phyloP scores from a whole-genome alignment of 495 filamentous ascomycete species.

The Sporormia fimetaria region DNA sequence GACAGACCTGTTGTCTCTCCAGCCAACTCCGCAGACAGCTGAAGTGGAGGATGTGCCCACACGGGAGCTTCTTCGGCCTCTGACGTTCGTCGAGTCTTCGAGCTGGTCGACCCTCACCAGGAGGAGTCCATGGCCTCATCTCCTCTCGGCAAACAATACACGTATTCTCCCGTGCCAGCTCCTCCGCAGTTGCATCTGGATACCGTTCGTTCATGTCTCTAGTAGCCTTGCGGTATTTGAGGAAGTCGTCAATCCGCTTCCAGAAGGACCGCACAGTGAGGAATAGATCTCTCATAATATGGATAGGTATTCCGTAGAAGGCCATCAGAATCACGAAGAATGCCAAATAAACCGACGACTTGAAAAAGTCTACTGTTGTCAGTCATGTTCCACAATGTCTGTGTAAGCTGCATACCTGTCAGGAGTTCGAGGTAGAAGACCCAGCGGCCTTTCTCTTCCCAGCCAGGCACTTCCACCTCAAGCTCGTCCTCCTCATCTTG shows the following conservation, averaged over 20 bases:
- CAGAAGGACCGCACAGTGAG: conserved; percentile 85
- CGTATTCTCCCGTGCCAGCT: conserved; percentile 73
- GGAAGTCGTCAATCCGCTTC: conserved; percentile 73
- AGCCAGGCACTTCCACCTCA: conserved; percentile 87
- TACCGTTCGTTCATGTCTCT: conserved; percentile 86
- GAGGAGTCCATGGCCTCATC: conserved; percentile 61
- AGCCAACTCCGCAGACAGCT: conserved; percentile 92
- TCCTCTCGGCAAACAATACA: conserved; percentile 98
- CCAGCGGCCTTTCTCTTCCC: conserved; percentile 94
- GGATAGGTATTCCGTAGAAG: conserved; percentile 90
- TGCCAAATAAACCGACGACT: conserved; percentile 72
- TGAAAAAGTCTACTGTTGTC: conserved; percentile 62
- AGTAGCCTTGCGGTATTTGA: conserved; percentile 79
- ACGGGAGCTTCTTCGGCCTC: conserved; percentile 89
- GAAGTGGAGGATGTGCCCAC: conserved; percentile 90
- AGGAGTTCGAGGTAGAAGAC: conserved; percentile 78
- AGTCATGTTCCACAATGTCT: neutral
- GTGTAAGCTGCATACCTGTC: conserved; percentile 47
- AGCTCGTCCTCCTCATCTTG: conserved; percentile 78
- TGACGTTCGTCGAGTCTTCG: conserved; percentile 55
- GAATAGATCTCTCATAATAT: conserved; percentile 91
- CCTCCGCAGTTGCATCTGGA: conserved; percentile 81
- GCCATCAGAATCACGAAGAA: conserved; percentile 90
- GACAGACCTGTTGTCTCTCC: conserved; percentile 96
- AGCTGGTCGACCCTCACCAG: conserved; percentile 29